Base-by-base conservation (phyloP, 306 rosid species). In the Casuarina cunninghamiana region DNA sequence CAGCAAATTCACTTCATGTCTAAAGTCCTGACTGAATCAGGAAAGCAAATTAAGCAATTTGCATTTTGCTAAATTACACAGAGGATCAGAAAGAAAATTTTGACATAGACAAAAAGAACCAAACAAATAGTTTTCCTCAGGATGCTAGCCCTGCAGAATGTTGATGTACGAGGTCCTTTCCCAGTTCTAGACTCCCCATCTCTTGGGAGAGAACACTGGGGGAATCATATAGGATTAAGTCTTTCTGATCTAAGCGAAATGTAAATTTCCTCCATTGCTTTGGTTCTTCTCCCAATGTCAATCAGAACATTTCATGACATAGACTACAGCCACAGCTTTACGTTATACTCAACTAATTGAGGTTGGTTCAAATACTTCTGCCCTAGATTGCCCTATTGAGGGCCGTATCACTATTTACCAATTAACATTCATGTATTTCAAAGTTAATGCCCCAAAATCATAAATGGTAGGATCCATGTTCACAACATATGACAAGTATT, bases 1-100 rank as follows among this genome's bases (percentile, higher is more conserved):
- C 48, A 96, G 87, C 90, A 96, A 87, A 81, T 83, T 90, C 79
- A 96, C 99, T 85, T 96, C 99, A 74, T 96, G 99, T 78, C 98
- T 84, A 75, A 96, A 96, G 85, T 96, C 99, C 86, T 95, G 97
- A 82, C 98, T 93, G 90, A 69, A 74, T 63, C 41, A 84, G 78
- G 77, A 84, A 81, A 73, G 37, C 57, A 66, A 38, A 37, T 62
- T 53, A 46, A 81, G 77, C 66, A 44, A 74, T 77, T 53, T 51
- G 44, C 39, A 35, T 57, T 53, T 72, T 17, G 32, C 42, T 48
- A 10, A 17, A 58, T n/a, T 37, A 5, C n/a, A 35, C 53, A 26
- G 4, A 7, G 17, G 68, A 83, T 77, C 51, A 71, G 76, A 26
- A 50, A 53, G 46, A 61, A 75, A 77, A 58, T 37, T 46, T 73